A percentile compares a stretch with the other conserved stretches of the same genome.
Evolutionary conservation across 495 filamentous ascomycete species (phyloP).

Genomic region (Pseudomonodictys pantanalensis): DNA sequence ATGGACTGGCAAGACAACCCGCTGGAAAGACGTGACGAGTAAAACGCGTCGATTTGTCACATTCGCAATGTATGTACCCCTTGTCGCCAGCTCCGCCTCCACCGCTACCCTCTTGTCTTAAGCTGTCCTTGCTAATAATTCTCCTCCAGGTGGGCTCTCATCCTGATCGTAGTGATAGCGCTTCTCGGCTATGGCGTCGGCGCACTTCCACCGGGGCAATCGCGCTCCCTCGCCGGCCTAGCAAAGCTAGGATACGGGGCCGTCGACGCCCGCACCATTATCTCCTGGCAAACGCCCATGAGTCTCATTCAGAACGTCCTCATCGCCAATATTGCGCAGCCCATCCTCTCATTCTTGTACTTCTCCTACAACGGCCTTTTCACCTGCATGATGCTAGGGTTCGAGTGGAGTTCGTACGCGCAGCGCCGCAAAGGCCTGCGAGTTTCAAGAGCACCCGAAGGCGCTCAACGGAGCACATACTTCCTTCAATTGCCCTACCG

Average conservation of each 20-base stretch:
- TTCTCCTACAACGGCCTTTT: slow-evolving; percentile 24
- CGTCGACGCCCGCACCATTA: not conserved
- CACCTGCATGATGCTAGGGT: slow-evolving; percentile 14
- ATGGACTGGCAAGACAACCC: not conserved
- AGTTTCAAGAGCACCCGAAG: slow-evolving; percentile 6
- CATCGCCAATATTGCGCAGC: slow-evolving; percentile 21
- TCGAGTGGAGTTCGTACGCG: slow-evolving; percentile 16
- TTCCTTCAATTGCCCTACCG: slow-evolving; percentile 29
- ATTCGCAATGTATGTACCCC: not conserved
- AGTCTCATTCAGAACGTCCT: not conserved
- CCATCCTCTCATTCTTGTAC: slow-evolving; percentile 22
- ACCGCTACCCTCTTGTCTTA: no score
- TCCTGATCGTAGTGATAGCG: no score
- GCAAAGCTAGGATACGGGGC: not conserved
- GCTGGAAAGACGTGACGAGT: slow-evolving; percentile 1
- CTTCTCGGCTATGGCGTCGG: not conserved
- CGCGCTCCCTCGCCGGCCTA: not conserved
- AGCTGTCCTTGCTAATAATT: no score
- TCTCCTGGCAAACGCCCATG: not conserved
- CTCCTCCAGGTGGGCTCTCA: no score
- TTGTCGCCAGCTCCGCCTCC: no score
- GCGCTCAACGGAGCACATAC: slow-evolving; percentile 21
- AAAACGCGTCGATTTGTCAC: not conserved
- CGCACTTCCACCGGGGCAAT: not conserved
- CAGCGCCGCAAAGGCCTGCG: slow-evolving; percentile 17